These are phyloP conservation scores for Trichoderma breve DNA, from an alignment of 2,329 filamentous ascomycete species.

Conservation along the genomic window DNA sequence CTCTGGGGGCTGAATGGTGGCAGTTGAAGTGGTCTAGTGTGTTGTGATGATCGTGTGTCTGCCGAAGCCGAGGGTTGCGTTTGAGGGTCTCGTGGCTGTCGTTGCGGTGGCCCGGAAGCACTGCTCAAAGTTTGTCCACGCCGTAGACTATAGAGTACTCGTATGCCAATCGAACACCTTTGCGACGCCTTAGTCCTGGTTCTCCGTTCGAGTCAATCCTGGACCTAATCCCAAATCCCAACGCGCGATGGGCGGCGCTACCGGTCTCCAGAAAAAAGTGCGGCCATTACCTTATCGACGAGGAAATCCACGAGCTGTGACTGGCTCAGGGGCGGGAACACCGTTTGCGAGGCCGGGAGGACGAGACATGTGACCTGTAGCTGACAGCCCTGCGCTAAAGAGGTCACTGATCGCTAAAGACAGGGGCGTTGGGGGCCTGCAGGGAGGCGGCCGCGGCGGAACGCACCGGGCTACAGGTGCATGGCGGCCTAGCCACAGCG, in stretches of 20 bases:
- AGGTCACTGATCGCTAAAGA: not conserved
- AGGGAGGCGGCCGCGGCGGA: not conserved
- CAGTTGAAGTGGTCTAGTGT: constrained; percentile 1
- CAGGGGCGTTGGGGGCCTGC: not conserved
- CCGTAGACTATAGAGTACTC: not conserved
- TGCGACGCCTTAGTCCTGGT: not conserved
- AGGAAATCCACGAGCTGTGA: constrained; percentile 2
- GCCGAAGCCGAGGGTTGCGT: not conserved
- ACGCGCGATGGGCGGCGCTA: not conserved
- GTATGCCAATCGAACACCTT: not conserved
- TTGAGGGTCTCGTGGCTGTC: constrained; percentile 4
- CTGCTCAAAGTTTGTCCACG: not conserved
- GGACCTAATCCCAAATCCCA: not conserved
- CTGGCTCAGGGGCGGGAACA: not conserved
- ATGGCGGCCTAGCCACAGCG: not conserved
- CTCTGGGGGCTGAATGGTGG: constrained; percentile 37
- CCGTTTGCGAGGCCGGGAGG: not conserved
- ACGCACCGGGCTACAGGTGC: not conserved
- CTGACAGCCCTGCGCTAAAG: constrained; percentile 18
- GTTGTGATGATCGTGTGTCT: not conserved
- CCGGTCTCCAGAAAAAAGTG: constrained; percentile 8
- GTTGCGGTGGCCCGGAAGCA: not conserved
- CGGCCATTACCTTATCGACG: not conserved
- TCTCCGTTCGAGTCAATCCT: not conserved
- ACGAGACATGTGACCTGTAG: constrained; percentile 15